A percentile compares a stretch with the other conserved stretches of the same genome.
Evolutionary conservation across 2,329 filamentous ascomycete genomes (phyloP).

Genomic region (Penicillium sp.): DNA sequence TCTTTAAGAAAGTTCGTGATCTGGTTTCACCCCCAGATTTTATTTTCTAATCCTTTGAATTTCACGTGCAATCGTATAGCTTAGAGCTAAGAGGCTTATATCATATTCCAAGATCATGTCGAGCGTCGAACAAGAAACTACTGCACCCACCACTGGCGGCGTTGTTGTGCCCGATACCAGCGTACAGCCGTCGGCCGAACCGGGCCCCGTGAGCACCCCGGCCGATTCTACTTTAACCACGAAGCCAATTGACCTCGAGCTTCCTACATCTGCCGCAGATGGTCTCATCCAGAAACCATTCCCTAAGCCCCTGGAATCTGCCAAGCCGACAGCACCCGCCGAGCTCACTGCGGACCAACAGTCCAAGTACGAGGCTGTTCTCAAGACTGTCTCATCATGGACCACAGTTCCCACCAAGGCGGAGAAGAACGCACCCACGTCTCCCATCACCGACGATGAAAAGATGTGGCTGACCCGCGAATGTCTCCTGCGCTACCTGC

Average conservation of each 20-base stretch:
- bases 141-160: conserved; percentile 14
- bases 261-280: conserved; percentile 39
- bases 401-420: conserved; percentile 63
- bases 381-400: conserved; percentile 68
- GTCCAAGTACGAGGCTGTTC: conserved; percentile 73
- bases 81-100: neutral
- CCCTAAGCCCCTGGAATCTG: conserved; percentile 53
- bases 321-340: conserved; percentile 55
- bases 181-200: neutral
- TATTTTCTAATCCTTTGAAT: neutral
- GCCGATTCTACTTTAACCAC: conserved; percentile 6
- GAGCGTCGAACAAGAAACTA: conserved; percentile 3
- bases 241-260: conserved; percentile 23
- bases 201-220: conserved; percentile 9
- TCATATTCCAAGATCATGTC: conserved; percentile 1
- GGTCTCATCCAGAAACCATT: conserved; percentile 56
- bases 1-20: conserved; percentile 4
- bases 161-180: conserved; percentile 6
- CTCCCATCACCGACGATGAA: conserved; percentile 72
- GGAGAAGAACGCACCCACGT: conserved; percentile 54
- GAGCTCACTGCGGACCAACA: conserved; percentile 72
- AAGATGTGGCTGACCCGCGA: conserved; percentile 88
- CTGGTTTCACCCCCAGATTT: neutral
- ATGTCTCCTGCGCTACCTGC: conserved; percentile 86
- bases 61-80: neutral